Evolutionary conservation across 2,329 filamentous ascomycete genomes (phyloP).

Genomic region (Claviceps purpurea): DNA sequence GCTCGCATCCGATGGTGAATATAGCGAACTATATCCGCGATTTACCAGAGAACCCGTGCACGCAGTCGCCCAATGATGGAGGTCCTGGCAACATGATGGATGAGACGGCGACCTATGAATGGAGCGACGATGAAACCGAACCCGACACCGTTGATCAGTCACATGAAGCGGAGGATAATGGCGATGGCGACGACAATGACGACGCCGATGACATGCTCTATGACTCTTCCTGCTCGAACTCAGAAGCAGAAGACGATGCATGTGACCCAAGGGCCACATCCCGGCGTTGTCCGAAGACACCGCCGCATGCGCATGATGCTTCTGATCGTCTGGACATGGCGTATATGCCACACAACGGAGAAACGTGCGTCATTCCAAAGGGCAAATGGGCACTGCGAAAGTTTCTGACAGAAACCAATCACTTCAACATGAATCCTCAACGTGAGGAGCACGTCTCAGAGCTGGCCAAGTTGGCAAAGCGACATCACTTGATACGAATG

Average conservation of each 20-base stretch:
- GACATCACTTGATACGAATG: slow-evolving; percentile 31
- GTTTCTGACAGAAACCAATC: slow-evolving; percentile 11
- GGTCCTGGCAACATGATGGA: slow-evolving; percentile 6
- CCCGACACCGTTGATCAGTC: neutral
- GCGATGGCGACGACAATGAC: neutral
- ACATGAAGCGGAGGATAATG: slow-evolving; percentile 7
- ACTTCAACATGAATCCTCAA: slow-evolving; percentile 7
- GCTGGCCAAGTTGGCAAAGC: slow-evolving; percentile 6
- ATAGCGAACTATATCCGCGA: slow-evolving; percentile 13
- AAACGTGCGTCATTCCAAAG: slow-evolving; percentile 9
- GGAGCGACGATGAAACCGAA: slow-evolving; percentile 8
- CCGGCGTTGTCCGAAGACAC: neutral
- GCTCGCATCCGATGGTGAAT: slow-evolving; percentile 13
- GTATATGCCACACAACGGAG: slow-evolving; percentile 22
- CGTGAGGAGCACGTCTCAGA: neutral
- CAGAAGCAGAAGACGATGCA: neutral
- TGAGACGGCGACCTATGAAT: slow-evolving; percentile 9
- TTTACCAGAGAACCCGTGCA: slow-evolving; percentile 20
- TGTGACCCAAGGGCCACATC: neutral
- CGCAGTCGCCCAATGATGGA: neutral
- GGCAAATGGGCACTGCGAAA: slow-evolving; percentile 6
- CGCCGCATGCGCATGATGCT: neutral
- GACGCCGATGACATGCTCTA: neutral
- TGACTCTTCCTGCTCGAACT: neutral
- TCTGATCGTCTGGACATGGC: slow-evolving; percentile 17